phyloP scores from a whole-genome alignment of 208 protist genomes.

The Trypanosoma vivax region DNA sequence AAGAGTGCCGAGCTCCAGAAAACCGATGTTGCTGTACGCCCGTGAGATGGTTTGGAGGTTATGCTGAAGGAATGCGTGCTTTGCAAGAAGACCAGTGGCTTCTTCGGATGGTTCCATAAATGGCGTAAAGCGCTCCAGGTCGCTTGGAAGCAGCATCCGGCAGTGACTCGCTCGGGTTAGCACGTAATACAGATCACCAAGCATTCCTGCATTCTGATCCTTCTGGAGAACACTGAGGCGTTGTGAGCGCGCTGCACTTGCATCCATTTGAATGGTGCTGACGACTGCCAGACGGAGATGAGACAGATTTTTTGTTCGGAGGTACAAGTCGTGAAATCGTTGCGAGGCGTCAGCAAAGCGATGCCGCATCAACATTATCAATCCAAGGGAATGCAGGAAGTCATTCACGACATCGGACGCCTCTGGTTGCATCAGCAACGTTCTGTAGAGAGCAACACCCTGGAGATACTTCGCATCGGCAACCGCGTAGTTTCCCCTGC shows the following conservation, averaged over 20 bases:
- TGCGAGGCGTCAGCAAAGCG: slow-evolving; percentile 82
- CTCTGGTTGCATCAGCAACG: slow-evolving; percentile 34
- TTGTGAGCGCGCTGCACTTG: slow-evolving; percentile 78
- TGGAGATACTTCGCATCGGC: slow-evolving; percentile 74
- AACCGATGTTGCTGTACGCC: slow-evolving; percentile 93
- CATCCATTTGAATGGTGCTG: slow-evolving; percentile 85
- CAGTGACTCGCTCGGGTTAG: slow-evolving; percentile 65
- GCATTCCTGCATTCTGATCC: slow-evolving; percentile 54
- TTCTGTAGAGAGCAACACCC: slow-evolving; percentile 36
- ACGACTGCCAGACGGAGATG: slow-evolving; percentile 68
- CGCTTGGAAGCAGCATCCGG: slow-evolving; percentile 27
- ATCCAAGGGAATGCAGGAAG: slow-evolving; percentile 64
- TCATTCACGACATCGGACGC: slow-evolving; percentile 28
- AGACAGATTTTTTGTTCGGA: slow-evolving; percentile 21
- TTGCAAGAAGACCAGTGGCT: slow-evolving; percentile 8
- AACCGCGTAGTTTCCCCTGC: slow-evolving; percentile 56
- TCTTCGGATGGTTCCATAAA: slow-evolving; percentile 33
- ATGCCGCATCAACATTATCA: slow-evolving; percentile 44
- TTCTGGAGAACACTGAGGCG: slow-evolving; percentile 76
- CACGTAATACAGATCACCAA: slow-evolving; percentile 58
- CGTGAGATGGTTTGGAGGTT: slow-evolving; percentile 84
- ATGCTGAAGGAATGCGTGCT: slow-evolving; percentile 82
- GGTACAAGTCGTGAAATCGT: slow-evolving; percentile 82
- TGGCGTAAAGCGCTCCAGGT: slow-evolving; percentile 31
- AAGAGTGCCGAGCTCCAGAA: slow-evolving; percentile 79